Percentiles rank a stretch among this genome's conserved stretches.
phyloP scores from a whole-genome alignment of 1,284 basidiomycete species.

The Pyrrhoderma lamaoense region DNA sequence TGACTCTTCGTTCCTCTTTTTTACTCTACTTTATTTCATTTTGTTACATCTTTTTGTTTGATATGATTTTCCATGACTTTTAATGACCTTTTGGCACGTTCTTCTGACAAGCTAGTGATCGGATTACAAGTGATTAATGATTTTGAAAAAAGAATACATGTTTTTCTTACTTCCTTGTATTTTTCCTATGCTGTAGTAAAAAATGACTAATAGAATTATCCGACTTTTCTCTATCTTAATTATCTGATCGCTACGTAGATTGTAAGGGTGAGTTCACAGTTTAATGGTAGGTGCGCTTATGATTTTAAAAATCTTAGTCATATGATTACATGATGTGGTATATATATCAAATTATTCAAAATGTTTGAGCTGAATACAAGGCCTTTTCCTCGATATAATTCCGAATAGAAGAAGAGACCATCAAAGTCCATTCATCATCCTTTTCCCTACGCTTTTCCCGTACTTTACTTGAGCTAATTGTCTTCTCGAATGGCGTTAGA shows the following conservation, averaged over 20 bases:
- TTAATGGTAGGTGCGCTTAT: too few species aligned
- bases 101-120: too few species aligned
- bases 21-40: neutral
- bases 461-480: slow-evolving; percentile 69
- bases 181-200: neutral
- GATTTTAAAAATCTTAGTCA: too few species aligned
- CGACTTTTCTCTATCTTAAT: neutral
- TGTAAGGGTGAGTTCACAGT: neutral
- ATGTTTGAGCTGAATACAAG: slow-evolving; percentile 36
- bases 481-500: slow-evolving; percentile 47
- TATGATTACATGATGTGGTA: too few species aligned
- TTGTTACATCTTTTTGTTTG: neutral
- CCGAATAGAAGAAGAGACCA: slow-evolving; percentile 38
- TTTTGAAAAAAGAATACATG: too few species aligned
- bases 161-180: neutral
- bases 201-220: neutral
- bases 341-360: too few species aligned
- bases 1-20: neutral
- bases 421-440: slow-evolving; percentile 30
- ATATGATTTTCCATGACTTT: neutral
- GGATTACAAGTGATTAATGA: too few species aligned
- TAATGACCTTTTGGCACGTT: too few species aligned
- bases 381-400: slow-evolving; percentile 42
- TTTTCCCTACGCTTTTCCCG: slow-evolving; percentile 40
- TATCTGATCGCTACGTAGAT: neutral